Evolutionary conservation across 805 yeast genomes (phyloP).

Genomic region (Nakazawaea pomicola): DNA sequence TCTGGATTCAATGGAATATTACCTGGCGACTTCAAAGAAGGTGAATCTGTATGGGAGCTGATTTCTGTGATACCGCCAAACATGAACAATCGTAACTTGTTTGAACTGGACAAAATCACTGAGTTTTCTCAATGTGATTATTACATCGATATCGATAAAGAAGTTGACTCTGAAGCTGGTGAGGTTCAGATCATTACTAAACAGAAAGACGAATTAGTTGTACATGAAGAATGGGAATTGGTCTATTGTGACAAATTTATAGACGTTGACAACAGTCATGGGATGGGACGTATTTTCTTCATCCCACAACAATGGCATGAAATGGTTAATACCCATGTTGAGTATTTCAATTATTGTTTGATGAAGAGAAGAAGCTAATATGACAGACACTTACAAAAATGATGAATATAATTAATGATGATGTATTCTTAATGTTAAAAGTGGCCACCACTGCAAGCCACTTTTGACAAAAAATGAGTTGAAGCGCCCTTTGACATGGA

Average conservation of each 20-base stretch:
- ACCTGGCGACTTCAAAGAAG: constrained; percentile 77
- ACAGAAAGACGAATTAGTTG: constrained; percentile 16
- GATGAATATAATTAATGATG: too few relatives aligned
- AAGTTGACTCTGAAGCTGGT: constrained; percentile 37
- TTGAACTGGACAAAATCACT: constrained; percentile 53
- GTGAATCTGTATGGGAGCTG: constrained; percentile 22
- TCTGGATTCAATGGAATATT: constrained; percentile 83
- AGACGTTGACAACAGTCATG: constrained; percentile 46
- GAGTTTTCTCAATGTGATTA: constrained; percentile 56
- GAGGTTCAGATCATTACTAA: constrained; percentile 30
- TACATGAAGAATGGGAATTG: constrained; percentile 39
- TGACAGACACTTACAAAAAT: background rate
- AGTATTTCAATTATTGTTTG: constrained; percentile 48
- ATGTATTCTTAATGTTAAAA: too few relatives aligned
- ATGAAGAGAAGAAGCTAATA: constrained; percentile 20
- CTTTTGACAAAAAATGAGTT: too few relatives aligned
- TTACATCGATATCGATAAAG: constrained; percentile 57
- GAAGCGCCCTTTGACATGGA: too few relatives aligned
- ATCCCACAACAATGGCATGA: constrained; percentile 34
- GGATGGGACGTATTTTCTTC: constrained; percentile 50
- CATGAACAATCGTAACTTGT: constrained; percentile 73
- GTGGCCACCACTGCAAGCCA: too few relatives aligned
- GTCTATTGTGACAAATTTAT: constrained; percentile 45
- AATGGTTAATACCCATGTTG: constrained; percentile 29
- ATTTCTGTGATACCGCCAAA: constrained; percentile 51